Base-by-base conservation (phyloP, 345 rosid genomes). In the Lumnitzera littorea region DNA sequence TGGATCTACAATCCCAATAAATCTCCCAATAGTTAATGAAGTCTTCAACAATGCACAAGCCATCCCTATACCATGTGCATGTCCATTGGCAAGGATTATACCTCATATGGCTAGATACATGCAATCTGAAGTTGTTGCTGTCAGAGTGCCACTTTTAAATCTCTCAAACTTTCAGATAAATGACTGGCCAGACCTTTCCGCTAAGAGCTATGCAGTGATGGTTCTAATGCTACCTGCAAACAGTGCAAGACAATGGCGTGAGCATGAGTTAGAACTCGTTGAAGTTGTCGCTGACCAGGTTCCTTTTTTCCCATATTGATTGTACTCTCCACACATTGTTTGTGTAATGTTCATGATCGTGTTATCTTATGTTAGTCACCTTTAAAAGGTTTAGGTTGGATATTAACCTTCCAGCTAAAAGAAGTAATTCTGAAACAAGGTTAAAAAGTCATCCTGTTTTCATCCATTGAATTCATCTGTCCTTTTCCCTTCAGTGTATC, bases 241-340 rank as follows among this genome's bases (percentile, higher is more conserved):
- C 73, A 75, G 91, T 71, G 88, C 81, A 12, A 84, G 98, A 71
- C 82, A 78, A 57, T 92, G 98, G 98, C 81, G 88, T 53, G 86
- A 87, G 58, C 96, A 92, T 73, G 98, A 92, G 77, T 65, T 89
- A 77, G 95, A 89, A 72, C 98, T 92, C 11, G 94, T 92, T 46
- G 96, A 87, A 78, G 91, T 85, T 58, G 96, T 92, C 48, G 91
- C 94, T 5, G 98, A 89, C 76, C 98, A 92, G 97, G 98, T 92
- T 51, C 51, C 67, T 25, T 57, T 48, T 46, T 46, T 51, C 67
- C 72, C 47, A 55, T 54, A 27, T 29, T 61, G 57, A 51, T 46
- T 24, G 43, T 12, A 11, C 13, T n/a, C 36, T 31, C n/a, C 57
- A 36, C 20, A 47, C n/a, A 46, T 17, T 48, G 16, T 16, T 14